Percentiles rank a stretch among this genome's conserved stretches.
These are phyloP conservation scores for Solanum commersonii DNA, from an alignment of 257 asterid genomes.

Conservation along the genomic window DNA sequence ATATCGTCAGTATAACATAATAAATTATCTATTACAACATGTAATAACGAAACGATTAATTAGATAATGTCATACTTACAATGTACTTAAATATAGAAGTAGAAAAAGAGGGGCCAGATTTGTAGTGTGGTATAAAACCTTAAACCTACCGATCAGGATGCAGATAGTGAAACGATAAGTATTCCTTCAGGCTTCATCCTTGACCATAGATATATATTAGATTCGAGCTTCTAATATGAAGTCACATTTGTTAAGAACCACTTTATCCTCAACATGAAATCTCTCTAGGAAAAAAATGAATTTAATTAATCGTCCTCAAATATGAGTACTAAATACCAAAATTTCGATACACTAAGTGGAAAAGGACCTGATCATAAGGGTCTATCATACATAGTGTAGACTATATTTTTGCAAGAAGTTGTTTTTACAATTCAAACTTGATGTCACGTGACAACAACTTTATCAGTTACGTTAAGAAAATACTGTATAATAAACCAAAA, in stretches of 20 bases:
- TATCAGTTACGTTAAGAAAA: not conserved
- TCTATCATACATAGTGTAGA: not conserved
- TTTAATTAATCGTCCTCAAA: not conserved
- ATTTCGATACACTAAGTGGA: not conserved
- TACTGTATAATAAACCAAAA: not conserved
- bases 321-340: not conserved
- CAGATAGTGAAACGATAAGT: not conserved
- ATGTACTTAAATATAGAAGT: not conserved
- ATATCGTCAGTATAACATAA: not conserved
- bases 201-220: not conserved
- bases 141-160: not conserved
- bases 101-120: not conserved
- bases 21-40: not conserved
- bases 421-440: not conserved
- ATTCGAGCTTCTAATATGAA: not conserved
- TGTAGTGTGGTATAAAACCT: not conserved
- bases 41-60: not conserved
- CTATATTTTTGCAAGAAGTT: not conserved
- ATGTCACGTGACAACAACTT: not conserved
- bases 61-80: not conserved
- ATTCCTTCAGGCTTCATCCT: not conserved
- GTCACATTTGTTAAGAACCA: not conserved
- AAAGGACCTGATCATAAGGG: not conserved
- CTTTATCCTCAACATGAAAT: not conserved
- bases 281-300: not conserved